These are phyloP conservation scores for Vigna hirtella DNA, from an alignment of 306 rosid species.

Conservation along the genomic window DNA sequence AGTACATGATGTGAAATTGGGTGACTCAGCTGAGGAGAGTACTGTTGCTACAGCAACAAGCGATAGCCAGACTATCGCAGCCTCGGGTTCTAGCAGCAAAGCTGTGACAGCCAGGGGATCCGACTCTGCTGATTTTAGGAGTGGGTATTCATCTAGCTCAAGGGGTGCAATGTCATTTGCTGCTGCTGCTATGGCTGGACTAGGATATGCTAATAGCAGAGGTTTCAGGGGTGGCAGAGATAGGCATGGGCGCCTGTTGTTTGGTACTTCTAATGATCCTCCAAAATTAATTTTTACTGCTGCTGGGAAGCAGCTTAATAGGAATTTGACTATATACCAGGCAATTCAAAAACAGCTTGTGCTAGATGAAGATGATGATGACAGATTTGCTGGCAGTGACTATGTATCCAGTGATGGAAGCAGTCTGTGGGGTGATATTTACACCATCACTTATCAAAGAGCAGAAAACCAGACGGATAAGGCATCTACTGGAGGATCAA, in stretches of 20 bases:
- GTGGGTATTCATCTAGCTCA: conserved; percentile 68
- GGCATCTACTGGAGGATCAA: conserved; percentile 65
- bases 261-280: conserved; percentile 70
- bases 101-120: conserved; percentile 70
- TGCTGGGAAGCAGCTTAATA: conserved; percentile 85
- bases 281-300: conserved; percentile 76
- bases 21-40: conserved; percentile 77
- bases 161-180: conserved; percentile 93
- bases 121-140: conserved; percentile 73
- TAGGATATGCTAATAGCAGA: conserved; percentile 77
- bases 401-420: conserved; percentile 79
- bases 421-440: conserved; percentile 88
- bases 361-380: conserved; percentile 90
- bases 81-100: conserved; percentile 86
- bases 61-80: conserved; percentile 70
- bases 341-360: conserved; percentile 91
- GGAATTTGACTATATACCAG: conserved; percentile 87
- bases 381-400: conserved; percentile 81
- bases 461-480: conserved; percentile 71
- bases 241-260: conserved; percentile 73
- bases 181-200: conserved; percentile 98
- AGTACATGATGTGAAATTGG: conserved; percentile 93
- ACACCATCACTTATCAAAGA: conserved; percentile 87
- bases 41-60: conserved; percentile 65
- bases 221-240: conserved; percentile 84